These are phyloP conservation scores for Chara braunii DNA, from an alignment of 139 green algal species.

Conservation along the genomic window DNA sequence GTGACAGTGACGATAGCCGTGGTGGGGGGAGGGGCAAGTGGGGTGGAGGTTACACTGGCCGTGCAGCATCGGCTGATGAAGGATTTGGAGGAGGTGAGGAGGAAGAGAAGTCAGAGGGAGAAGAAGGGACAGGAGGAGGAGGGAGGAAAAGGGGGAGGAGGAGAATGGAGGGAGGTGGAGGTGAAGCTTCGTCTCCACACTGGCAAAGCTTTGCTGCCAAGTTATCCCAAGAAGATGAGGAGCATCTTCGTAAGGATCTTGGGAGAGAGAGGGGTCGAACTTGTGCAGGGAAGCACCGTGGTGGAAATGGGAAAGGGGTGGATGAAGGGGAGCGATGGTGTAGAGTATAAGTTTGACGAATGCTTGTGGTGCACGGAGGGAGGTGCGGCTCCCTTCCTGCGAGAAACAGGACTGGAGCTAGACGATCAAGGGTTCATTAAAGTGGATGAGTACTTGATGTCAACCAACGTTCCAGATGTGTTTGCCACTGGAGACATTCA, in stretches of 20 bases:
- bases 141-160: neutral
- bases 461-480: conserved; percentile 51
- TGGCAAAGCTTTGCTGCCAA: conserved; percentile 45
- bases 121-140: too few species aligned
- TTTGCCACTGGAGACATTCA: conserved; percentile 90
- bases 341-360: conserved; percentile 59
- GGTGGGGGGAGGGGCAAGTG: conserved; percentile 81
- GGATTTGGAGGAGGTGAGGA: conserved; percentile 39
- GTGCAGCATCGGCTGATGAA: conserved; percentile 63
- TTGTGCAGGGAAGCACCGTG: conserved; percentile 44
- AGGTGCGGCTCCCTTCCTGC: conserved; percentile 57
- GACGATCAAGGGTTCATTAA: conserved; percentile 71
- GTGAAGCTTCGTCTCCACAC: conserved; percentile 37
- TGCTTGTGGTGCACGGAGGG: conserved; percentile 85
- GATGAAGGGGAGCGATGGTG: too few species aligned
- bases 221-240: conserved; percentile 35
- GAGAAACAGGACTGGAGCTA: conserved; percentile 49
- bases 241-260: conserved; percentile 40
- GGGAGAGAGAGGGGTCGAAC: conserved; percentile 42
- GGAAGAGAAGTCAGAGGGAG: too few species aligned
- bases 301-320: conserved; percentile 30
- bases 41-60: conserved; percentile 78
- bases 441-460: conserved; percentile 55
- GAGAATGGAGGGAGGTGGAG: too few species aligned
- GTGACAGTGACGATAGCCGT: conserved; percentile 56